phyloP scores from a whole-genome alignment of 1,284 basidiomycete genomes.

The Phellopilus nigrolimitatus region DNA sequence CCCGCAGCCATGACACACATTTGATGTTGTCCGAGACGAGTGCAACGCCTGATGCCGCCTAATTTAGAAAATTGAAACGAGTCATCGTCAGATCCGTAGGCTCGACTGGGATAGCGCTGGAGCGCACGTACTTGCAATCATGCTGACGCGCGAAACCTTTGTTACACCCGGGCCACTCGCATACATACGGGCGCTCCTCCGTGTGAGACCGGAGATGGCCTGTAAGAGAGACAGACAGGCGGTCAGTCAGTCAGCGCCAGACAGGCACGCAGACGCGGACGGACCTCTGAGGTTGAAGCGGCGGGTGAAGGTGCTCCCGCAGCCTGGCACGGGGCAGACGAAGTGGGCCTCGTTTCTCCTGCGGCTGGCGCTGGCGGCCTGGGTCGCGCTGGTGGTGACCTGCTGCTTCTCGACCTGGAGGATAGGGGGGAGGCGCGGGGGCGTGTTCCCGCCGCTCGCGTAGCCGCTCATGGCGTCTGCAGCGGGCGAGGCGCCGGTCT shows the following conservation, averaged over 20 bases:
- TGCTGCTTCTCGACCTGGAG: slow-evolving; percentile 86
- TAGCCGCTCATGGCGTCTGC: background rate
- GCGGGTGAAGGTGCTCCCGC: slow-evolving; percentile 91
- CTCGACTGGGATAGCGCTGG: background rate
- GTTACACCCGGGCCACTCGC: slow-evolving; percentile 88
- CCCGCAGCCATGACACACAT: slow-evolving; percentile 87
- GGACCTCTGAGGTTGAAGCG: slow-evolving; percentile 78
- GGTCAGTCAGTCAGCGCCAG: slow-evolving; percentile 18
- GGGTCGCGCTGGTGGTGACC: slow-evolving; percentile 93
- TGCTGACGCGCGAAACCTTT: slow-evolving; percentile 94
- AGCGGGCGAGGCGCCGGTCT: slow-evolving; percentile 8
- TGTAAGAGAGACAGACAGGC: slow-evolving; percentile 33
- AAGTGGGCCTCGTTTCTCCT: slow-evolving; percentile 89
- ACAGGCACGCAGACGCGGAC: slow-evolving; percentile 23
- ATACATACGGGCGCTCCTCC: slow-evolving; percentile 91
- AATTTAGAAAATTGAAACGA: slow-evolving; percentile 12
- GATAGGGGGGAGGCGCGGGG: slow-evolving; percentile 74
- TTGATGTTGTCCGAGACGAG: slow-evolving; percentile 75
- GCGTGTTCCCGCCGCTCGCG: slow-evolving; percentile 28
- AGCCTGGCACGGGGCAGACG: slow-evolving; percentile 90
- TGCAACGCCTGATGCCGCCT: slow-evolving; percentile 87
- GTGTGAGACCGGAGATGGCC: slow-evolving; percentile 96
- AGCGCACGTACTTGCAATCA: slow-evolving; percentile 81
- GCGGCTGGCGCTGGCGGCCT: slow-evolving; percentile 85
- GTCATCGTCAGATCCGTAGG: too few relatives aligned